Evolutionary conservation across 345 rosid genomes (phyloP).

Genomic region (Cardamine chenopodiifolia): DNA sequence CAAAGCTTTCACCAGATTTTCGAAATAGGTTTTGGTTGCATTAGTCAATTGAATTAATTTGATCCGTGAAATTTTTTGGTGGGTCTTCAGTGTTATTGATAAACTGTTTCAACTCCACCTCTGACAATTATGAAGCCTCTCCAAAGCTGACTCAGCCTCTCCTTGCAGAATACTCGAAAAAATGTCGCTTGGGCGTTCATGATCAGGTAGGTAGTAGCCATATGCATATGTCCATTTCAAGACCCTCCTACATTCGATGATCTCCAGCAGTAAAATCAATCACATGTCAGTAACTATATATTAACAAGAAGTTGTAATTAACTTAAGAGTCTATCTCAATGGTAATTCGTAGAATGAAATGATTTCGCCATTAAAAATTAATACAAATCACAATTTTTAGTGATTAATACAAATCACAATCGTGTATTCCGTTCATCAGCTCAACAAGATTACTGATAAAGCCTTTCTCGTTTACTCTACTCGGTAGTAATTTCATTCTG

Average conservation of each 20-base stretch:
- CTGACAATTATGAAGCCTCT: constrained; percentile 40
- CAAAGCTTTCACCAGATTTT: constrained; percentile 74
- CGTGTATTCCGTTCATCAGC: not conserved
- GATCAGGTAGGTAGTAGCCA: constrained; percentile 70
- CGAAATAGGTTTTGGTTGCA: constrained; percentile 75
- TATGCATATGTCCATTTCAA: constrained; percentile 89
- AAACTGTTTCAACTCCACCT: constrained; percentile 14
- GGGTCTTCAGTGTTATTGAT: constrained; percentile 10
- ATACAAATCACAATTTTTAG: too few species aligned
- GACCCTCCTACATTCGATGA: constrained; percentile 80
- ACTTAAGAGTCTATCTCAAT: not conserved
- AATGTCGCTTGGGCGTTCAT: constrained; percentile 48
- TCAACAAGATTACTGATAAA: not conserved
- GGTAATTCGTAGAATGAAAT: too few species aligned
- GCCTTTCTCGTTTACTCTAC: too few species aligned
- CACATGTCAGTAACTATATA: not conserved
- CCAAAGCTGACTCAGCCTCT: constrained; percentile 32
- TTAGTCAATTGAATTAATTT: constrained; percentile 61
- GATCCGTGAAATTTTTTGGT: constrained; percentile 44
- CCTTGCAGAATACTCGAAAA: constrained; percentile 82
- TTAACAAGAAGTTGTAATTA: not conserved
- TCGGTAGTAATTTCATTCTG: too few species aligned
- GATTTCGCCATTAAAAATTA: too few species aligned
- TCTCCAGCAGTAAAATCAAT: constrained; percentile 23
- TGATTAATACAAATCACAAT: too few species aligned